Conservation (phyloP, 2,329 filamentous ascomycete genomes). For the Aspergillus aculeatinus region DNA sequence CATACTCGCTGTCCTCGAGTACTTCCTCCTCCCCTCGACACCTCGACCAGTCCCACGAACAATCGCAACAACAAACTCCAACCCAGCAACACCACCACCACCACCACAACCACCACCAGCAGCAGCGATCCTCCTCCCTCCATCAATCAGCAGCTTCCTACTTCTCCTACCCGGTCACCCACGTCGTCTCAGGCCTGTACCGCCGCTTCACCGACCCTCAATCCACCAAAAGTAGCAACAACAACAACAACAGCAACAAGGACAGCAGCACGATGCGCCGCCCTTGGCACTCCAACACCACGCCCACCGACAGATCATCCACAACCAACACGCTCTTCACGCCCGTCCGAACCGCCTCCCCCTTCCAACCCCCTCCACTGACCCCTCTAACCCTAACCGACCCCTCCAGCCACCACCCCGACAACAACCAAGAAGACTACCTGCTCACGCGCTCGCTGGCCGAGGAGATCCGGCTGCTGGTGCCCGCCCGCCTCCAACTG, state of each 20-base stretch:
- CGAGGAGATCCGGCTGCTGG: constrained; percentile 86
- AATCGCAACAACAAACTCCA: constrained; percentile 1
- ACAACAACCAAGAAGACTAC: constrained; percentile 52
- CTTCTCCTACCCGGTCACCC: constrained; percentile 52
- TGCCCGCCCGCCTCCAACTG: constrained; percentile 83
- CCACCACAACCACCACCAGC: constrained; percentile 6
- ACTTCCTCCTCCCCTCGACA: constrained; percentile 1
- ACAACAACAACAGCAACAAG: constrained; percentile 22
- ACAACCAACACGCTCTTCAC: constrained; percentile 36
- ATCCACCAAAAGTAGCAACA: constrained; percentile 19
- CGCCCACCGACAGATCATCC: constrained; percentile 10
- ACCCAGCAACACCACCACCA: constrained; percentile 5
- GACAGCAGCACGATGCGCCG: constrained; percentile 10
- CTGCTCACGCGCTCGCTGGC: constrained; percentile 73
- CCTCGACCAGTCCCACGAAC: neutral
- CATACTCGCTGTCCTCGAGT: constrained; percentile 2
- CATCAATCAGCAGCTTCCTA: constrained; percentile 46
- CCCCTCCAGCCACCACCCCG: constrained; percentile 45
- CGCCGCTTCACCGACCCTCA: constrained; percentile 59
- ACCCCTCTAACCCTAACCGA: constrained; percentile 69
- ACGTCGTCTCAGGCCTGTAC: constrained; percentile 63
- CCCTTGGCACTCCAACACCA: constrained; percentile 11
- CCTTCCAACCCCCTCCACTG: constrained; percentile 84
- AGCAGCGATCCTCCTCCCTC: constrained; percentile 19
- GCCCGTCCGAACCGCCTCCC: constrained; percentile 64